Conservation (phyloP, 306 rosid species). For the Alnus glutinosa region DNA sequence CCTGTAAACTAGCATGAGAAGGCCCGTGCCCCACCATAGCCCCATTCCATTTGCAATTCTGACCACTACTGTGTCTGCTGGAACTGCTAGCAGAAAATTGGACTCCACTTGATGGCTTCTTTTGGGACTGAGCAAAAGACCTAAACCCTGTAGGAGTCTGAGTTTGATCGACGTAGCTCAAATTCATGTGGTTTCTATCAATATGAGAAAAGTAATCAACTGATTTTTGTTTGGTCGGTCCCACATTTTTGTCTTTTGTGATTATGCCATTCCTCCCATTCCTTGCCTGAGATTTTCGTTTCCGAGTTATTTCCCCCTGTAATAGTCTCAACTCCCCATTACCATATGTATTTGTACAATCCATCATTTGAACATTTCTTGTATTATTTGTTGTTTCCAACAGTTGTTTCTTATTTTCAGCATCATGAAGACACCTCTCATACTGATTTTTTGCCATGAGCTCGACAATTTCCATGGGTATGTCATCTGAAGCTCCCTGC, state of each 20-base stretch:
- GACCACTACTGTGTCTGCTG: conserved; percentile 49
- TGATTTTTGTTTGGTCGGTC: conserved; percentile 50
- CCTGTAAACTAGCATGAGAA: conserved; percentile 45
- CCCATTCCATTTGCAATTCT: conserved; percentile 51
- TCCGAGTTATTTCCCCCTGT: conserved; percentile 42
- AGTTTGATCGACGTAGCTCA: conserved; percentile 48
- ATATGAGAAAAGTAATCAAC: conserved; percentile 50
- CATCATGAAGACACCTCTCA: conserved; percentile 72
- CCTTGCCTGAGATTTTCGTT: conserved; percentile 47
- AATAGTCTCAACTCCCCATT: conserved; percentile 42
- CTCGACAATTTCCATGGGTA: conserved; percentile 95
- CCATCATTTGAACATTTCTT: conserved; percentile 44
- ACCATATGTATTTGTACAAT: conserved; percentile 35
- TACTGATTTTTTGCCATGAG: conserved; percentile 86
- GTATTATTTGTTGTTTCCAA: conserved; percentile 43
- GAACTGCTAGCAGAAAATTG: conserved; percentile 56
- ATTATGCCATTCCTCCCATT: conserved; percentile 40
- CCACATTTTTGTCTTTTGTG: conserved; percentile 45
- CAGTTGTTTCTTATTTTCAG: conserved; percentile 38
- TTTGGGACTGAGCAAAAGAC: conserved; percentile 57
- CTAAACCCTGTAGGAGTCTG: conserved; percentile 38
- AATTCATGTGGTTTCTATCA: conserved; percentile 35
- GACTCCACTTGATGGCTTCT: conserved; percentile 51
- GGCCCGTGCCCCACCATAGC: conserved; percentile 47
- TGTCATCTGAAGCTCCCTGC: conserved; percentile 67